phyloP scores from a whole-genome alignment of 2,329 filamentous ascomycete species.

The Cladosporium sp. region DNA sequence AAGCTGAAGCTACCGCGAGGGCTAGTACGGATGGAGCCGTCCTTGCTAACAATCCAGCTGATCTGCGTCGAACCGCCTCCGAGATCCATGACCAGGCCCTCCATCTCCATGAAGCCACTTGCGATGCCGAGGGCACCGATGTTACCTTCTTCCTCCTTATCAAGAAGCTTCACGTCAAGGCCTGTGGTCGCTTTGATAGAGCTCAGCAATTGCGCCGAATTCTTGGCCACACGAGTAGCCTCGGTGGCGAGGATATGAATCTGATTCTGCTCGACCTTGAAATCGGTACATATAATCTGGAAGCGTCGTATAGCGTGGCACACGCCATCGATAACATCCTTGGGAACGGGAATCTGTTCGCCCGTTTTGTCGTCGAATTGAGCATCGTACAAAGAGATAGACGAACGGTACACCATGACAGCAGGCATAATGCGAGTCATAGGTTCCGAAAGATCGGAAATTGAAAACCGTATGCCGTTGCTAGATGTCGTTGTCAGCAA shows the following conservation, averaged over 20 bases:
- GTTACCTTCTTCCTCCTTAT: slow-evolving; percentile 68
- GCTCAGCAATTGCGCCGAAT: slow-evolving; percentile 70
- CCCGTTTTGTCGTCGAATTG: slow-evolving; percentile 46
- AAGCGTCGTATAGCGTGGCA: slow-evolving; percentile 69
- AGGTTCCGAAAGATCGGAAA: slow-evolving; percentile 74
- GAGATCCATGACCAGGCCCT: slow-evolving; percentile 81
- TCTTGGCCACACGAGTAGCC: slow-evolving; percentile 78
- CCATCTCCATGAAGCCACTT: slow-evolving; percentile 67
- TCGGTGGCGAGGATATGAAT: slow-evolving; percentile 82
- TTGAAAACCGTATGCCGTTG: slow-evolving; percentile 92
- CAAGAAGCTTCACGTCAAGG: slow-evolving; percentile 69
- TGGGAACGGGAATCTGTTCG: slow-evolving; percentile 55
- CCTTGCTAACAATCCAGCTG: slow-evolving; percentile 61
- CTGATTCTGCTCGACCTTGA: slow-evolving; percentile 64
- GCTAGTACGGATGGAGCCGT: slow-evolving; percentile 54
- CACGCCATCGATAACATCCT: slow-evolving; percentile 63
- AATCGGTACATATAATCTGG: slow-evolving; percentile 67
- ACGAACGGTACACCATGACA: slow-evolving; percentile 73
- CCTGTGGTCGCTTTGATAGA: slow-evolving; percentile 55
- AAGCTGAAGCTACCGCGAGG: slow-evolving; percentile 62
- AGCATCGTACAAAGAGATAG: slow-evolving; percentile 85
- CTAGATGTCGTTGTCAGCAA: slow-evolving; percentile 44
- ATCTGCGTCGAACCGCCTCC: slow-evolving; percentile 74
- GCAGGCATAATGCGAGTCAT: slow-evolving; percentile 72
- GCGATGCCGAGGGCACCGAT: slow-evolving; percentile 73